Base-by-base conservation (phyloP, 1,139 yeast genomes). In the Blastobotrys illinoisensis region DNA sequence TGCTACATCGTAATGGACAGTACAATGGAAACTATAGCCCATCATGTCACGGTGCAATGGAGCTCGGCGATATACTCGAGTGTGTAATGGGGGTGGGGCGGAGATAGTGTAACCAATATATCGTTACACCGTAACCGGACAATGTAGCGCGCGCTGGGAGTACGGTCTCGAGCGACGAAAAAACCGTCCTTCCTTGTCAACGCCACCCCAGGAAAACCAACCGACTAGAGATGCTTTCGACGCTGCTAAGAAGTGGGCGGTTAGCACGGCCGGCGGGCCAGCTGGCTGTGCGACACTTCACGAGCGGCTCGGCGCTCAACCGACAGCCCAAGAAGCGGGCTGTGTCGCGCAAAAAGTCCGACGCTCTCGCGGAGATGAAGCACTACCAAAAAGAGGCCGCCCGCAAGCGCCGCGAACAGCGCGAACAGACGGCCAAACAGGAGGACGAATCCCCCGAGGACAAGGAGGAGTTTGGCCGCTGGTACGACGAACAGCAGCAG, bases 341-440 rank as follows among this genome's bases (percentile, higher is more conserved):
- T 16, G 40, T 32, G 14, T 32, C 40, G 16, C 40, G 40, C 5
- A 49, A 49, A 28, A 43, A 23, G 40, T 50, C 49, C 18, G 57
- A 55, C 26, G 47, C 55, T 2, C 50, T 55, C 53, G 47, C 53
- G 7, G 57, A 55, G 44, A 48, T 55, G 55, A 52, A 55, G 50
- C 47, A 48, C n/a, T 55, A 55, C 50, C 57, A 52, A 19, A 46
- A 53, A 14, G 57, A 55, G 43, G 55, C 55, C 3, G 32, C 53
- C 19, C 47, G 48, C 11, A 45, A 50, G 20, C 51, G 57, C n/a
- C 50, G 49, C 24, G 58, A 54, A 43, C 51, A 55, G n/a, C 50
- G 51, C 32, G 57, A 54, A 23, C 36, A 54, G 46, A 24, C 64
- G 21, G 60, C 68, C 11, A 60, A 64, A 24, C 62, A 66, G 53